These are phyloP conservation scores for Lavandula angustifolia DNA, from an alignment of 257 asterid species.

Conservation along the genomic window DNA sequence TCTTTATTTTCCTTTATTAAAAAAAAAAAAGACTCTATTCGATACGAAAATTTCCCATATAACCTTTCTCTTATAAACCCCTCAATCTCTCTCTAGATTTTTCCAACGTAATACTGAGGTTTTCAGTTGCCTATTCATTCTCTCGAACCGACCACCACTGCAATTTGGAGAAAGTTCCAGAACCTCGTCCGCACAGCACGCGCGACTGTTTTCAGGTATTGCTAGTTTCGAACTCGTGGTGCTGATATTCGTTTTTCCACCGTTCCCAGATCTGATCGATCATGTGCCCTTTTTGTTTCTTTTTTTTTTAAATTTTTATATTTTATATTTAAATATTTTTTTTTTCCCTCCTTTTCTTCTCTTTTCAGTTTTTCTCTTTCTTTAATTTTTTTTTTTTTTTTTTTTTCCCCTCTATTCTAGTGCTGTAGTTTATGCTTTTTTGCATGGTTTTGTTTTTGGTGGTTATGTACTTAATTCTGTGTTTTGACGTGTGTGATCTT, in stretches of 20 bases:
- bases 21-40: slow-evolving; percentile 6
- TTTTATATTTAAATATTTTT: too few relatives aligned
- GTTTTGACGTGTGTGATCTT: neutral
- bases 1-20: neutral
- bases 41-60: slow-evolving; percentile 7
- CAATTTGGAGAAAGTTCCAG: slow-evolving; percentile 25
- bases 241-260: neutral
- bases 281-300: too few relatives aligned
- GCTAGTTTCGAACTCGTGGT: neutral
- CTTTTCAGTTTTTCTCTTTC: too few relatives aligned
- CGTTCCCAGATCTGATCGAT: slow-evolving; percentile 38
- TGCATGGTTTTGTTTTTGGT: neutral
- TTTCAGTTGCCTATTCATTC: neutral
- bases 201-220: slow-evolving; percentile 39
- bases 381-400: too few relatives aligned
- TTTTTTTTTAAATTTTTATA: too few relatives aligned
- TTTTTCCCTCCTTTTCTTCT: too few relatives aligned
- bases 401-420: too few relatives aligned
- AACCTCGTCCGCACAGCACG: slow-evolving; percentile 17
- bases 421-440: neutral
- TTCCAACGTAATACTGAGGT: neutral
- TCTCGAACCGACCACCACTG: slow-evolving; percentile 15
- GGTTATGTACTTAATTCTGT: slow-evolving; percentile 2
- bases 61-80: slow-evolving; percentile 14
- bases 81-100: neutral